Evolutionary conservation across 306 rosid genomes (phyloP), one percentile per base, ranked within the genome.

Genomic region (Boehmeria nivea): DNA sequence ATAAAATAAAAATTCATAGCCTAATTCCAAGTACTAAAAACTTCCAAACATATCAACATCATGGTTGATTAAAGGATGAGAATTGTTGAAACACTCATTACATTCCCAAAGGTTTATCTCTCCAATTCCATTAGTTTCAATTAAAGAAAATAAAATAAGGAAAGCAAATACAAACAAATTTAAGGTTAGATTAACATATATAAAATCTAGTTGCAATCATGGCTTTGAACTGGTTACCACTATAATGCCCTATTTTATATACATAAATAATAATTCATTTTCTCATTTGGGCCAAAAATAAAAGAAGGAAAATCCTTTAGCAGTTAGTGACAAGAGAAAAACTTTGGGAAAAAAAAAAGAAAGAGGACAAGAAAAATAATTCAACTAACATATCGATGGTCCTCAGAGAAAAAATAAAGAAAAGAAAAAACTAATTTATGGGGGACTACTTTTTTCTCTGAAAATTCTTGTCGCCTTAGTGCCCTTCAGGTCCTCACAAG

Each of bases 1-100:
- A 4, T 31, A 1, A 4, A 4, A 10, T 10, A 31, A 31, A 31
- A 31, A 31, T 31, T 31, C 36, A 31, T n/a, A n/a, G n/a, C 26
- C 21, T 12, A 37, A 22, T n/a, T 36, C 12, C 16, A 45, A 63
- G 62, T 57, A 57, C 62, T 40, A 40, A 53, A 37, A 55, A 57
- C 58, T 40, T 52, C 60, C 45, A 28, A 19, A 47, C 13, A 51
- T 16, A 15, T 63, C 60, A 63, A 51, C 60, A 43, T 63, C 60
- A 52, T 19, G 24, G 34, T 14, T 28, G 18, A 52, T 14, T 26
- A 17, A 39, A 27, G 52, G 51, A 19, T 37, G 59, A 27, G 59
- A 51, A 40, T 28, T 3, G 8, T 57, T 40, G 62, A 40, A 45
- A 40, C 50, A 39, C 50, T 23, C 48, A 57, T 57, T 39, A 24